Evolutionary conservation across 1,284 basidiomycete genomes (phyloP).

Genomic region (Heterobasidion occidentale): DNA sequence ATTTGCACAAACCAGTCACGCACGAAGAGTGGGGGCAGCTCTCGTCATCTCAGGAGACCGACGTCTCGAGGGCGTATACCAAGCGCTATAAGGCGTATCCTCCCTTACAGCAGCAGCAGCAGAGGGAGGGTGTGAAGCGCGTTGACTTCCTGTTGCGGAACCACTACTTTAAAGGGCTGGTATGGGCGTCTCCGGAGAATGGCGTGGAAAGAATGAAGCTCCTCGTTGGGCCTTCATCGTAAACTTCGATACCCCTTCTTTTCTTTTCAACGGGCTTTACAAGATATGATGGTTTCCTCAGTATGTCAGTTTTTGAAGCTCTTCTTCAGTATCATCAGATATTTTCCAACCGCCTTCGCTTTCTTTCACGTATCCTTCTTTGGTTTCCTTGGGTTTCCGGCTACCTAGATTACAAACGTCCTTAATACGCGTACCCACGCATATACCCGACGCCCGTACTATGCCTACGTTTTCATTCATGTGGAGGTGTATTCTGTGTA

Average conservation of each 20-base stretch:
- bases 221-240: slow-evolving; percentile 17
- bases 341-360: too few species aligned
- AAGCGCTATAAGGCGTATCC: slow-evolving; percentile 38
- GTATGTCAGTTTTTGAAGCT: too few species aligned
- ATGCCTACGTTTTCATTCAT: too few species aligned
- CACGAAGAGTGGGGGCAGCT: slow-evolving; percentile 50
- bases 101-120: slow-evolving; percentile 18
- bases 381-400: too few species aligned
- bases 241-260: not conserved
- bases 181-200: slow-evolving; percentile 27
- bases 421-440: too few species aligned
- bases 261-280: too few species aligned
- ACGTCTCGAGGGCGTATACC: slow-evolving; percentile 49
- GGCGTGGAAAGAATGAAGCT: slow-evolving; percentile 32
- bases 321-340: too few species aligned
- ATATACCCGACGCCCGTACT: too few species aligned
- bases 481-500: too few species aligned
- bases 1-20: slow-evolving; percentile 43
- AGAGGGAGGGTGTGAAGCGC: slow-evolving; percentile 31
- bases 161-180: slow-evolving; percentile 47
- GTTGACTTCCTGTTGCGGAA: slow-evolving; percentile 52
- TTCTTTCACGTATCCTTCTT: too few species aligned
- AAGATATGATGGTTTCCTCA: too few species aligned
- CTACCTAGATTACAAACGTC: too few species aligned
- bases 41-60: slow-evolving; percentile 28